Evolutionary conservation across 331 rosid genomes (phyloP).

Genomic region (Arachis monticola): DNA sequence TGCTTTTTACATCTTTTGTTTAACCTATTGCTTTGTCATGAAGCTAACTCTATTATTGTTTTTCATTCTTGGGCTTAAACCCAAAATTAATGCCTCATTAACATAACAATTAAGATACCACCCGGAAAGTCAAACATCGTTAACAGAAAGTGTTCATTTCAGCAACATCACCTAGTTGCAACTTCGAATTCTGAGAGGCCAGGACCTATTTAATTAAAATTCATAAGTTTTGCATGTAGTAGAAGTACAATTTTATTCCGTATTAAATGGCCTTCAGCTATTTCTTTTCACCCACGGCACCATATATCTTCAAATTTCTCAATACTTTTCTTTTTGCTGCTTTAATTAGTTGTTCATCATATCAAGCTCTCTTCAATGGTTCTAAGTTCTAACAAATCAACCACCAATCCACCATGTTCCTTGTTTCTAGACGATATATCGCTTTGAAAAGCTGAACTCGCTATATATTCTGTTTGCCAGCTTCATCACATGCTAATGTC

Average conservation of each 20-base stretch:
- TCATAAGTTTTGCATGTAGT: not conserved
- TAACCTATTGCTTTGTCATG: slow-evolving; percentile 22
- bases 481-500: slow-evolving; percentile 79
- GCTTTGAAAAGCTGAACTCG: slow-evolving; percentile 42
- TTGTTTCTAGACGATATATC: slow-evolving; percentile 42
- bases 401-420: slow-evolving; percentile 67
- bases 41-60: slow-evolving; percentile 18
- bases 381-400: slow-evolving; percentile 46
- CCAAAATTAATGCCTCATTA: slow-evolving; percentile 25
- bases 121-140: not conserved
- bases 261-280: slow-evolving; percentile 3
- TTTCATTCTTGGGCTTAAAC: slow-evolving; percentile 21
- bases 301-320: slow-evolving; percentile 11
- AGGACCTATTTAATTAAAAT: not conserved
- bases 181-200: too few relatives aligned
- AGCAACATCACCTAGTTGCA: slow-evolving; percentile 10
- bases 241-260: slow-evolving; percentile 15
- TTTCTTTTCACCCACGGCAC: slow-evolving; percentile 26
- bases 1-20: not conserved
- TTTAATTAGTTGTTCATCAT: slow-evolving; percentile 42
- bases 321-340: not conserved
- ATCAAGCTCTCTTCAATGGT: slow-evolving; percentile 38
- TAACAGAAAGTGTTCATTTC: not conserved
- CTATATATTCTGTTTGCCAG: slow-evolving; percentile 48
- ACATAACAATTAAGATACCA: slow-evolving; percentile 8